These are phyloP conservation scores for Lomentospora prolificans DNA, from an alignment of 2,329 filamentous ascomycete species.

Conservation along the genomic window DNA sequence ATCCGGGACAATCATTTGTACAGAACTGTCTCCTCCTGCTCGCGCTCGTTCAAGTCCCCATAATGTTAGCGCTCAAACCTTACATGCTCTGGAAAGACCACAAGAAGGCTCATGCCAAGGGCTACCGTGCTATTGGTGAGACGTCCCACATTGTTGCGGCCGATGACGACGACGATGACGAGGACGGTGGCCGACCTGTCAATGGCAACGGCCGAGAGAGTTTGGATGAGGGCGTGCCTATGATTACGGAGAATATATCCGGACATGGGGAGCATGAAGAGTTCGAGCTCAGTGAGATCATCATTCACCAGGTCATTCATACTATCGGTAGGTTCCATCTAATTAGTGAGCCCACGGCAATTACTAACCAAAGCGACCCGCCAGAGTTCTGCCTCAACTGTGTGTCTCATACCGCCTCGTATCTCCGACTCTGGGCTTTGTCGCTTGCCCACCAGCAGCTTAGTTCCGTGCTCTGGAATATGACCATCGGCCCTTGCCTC, in stretches of 20 bases:
- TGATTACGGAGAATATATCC: conserved; percentile 77
- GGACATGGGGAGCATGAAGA: conserved; percentile 68
- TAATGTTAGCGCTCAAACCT: conserved; percentile 89
- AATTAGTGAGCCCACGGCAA: too few relatives aligned
- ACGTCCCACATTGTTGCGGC: conserved; percentile 78
- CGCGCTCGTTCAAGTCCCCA: conserved; percentile 77
- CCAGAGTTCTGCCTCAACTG: conserved; percentile 98
- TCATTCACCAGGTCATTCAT: conserved; percentile 99
- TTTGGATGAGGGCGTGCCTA: conserved; percentile 58
- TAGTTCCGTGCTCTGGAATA: conserved; percentile 88
- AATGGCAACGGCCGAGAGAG: conserved; percentile 36
- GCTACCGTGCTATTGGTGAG: conserved; percentile 91
- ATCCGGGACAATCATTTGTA: conserved; percentile 63
- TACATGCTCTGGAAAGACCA: conserved; percentile 92
- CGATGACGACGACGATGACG: conserved; percentile 84
- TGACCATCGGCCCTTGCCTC: conserved; percentile 81
- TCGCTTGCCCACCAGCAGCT: conserved; percentile 97
- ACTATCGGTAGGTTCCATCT: conserved; percentile 67
- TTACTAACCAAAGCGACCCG: too few relatives aligned
- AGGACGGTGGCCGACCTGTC: conserved; percentile 30
- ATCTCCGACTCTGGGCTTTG: conserved; percentile 94
- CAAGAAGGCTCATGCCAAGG: conserved; percentile 75
- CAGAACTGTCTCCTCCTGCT: conserved; percentile 73
- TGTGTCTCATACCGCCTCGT: conserved; percentile 96
- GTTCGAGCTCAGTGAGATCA: conserved; percentile 92